Evolutionary conservation across 306 rosid species (phyloP).

Genomic region (Inga leiocalycina): DNA sequence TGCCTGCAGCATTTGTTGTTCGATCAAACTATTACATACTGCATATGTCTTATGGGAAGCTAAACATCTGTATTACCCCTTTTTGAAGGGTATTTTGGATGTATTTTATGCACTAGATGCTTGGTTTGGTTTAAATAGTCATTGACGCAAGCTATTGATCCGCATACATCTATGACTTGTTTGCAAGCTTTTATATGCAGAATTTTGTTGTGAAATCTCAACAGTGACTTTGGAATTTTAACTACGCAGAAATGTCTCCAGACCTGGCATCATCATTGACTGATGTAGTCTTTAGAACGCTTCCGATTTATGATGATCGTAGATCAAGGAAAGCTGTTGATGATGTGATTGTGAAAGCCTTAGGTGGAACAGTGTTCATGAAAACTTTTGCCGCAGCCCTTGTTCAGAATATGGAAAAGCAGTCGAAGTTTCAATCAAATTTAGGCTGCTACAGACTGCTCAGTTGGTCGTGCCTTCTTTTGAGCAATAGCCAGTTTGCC

Average conservation of each 20-base stretch:
- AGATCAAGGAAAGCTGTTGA: slow-evolving; percentile 88
- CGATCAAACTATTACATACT: background rate
- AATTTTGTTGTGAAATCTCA: slow-evolving; percentile 12
- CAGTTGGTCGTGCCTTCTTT: slow-evolving; percentile 83
- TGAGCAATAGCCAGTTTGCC: slow-evolving; percentile 66
- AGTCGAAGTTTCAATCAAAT: slow-evolving; percentile 62
- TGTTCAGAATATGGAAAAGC: slow-evolving; percentile 91
- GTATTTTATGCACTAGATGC: too few relatives aligned
- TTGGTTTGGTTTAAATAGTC: background rate
- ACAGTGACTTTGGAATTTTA: slow-evolving; percentile 30
- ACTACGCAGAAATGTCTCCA: slow-evolving; percentile 62
- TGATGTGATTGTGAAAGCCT: slow-evolving; percentile 62
- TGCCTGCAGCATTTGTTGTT: background rate
- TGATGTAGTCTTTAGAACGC: slow-evolving; percentile 68
- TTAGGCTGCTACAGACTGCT: slow-evolving; percentile 81
- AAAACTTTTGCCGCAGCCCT: slow-evolving; percentile 86
- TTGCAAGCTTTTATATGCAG: background rate
- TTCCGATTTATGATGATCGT: slow-evolving; percentile 74
- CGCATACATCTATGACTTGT: slow-evolving; percentile 10
- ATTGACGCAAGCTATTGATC: background rate
- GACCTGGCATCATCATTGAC: slow-evolving; percentile 63
- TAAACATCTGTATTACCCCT: background rate
- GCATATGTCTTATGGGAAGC: background rate
- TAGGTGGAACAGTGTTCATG: slow-evolving; percentile 72
- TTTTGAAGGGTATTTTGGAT: background rate